Evolutionary conservation across 106 monocot genomes (phyloP), one percentile per base, ranked within the genome.

Genomic region (Phalaenopsis equestris): DNA sequence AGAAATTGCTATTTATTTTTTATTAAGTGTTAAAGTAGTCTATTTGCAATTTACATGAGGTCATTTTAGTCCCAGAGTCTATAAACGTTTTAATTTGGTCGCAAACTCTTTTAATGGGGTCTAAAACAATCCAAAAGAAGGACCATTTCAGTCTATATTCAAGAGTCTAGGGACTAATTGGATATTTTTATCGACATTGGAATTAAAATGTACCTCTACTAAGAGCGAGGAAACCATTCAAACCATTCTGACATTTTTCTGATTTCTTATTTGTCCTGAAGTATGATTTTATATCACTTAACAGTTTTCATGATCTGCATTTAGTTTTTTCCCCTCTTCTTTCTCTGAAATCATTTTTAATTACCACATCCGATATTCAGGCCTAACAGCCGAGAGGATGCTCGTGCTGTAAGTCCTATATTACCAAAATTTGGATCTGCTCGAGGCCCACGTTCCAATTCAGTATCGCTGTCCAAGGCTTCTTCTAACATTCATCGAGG

Each of bases 391-490:
- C 79, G 82, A 55, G 92, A 92, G 79, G 87, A 92, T 79, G 83
- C 55, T 84, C 76, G 65, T 82, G 77, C 73, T 67, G 76, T 55
- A 41, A 87, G 76, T 61, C 76, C 87, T 55, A 57, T 85, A 37
- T 46, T 84, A 46, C 83, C 84, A 87, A 68, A 77, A 38, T 89
- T 85, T 81, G 47, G 80, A 46, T 82, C 89, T 82, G 81, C 79
- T 61, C 75, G 92, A 2, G 91, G 84, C 61, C 92, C 89, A 42
- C 85, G 91, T 73, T 85, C 89, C 73, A 87, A 67, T 83, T 77
- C 89, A 61, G 78, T 72, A 70, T 82, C 87, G 37, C 39, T 81
- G 39, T 80, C 84, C 47, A 89, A 87, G 73, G 73, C 84, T 38
- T 85, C 89, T 15, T 80, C 78, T 37, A 89, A 78, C 83, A 79